These are phyloP conservation scores for Lasiodiplodia sp. DNA, from an alignment of 2,329 filamentous ascomycete genomes.

Conservation along the genomic window DNA sequence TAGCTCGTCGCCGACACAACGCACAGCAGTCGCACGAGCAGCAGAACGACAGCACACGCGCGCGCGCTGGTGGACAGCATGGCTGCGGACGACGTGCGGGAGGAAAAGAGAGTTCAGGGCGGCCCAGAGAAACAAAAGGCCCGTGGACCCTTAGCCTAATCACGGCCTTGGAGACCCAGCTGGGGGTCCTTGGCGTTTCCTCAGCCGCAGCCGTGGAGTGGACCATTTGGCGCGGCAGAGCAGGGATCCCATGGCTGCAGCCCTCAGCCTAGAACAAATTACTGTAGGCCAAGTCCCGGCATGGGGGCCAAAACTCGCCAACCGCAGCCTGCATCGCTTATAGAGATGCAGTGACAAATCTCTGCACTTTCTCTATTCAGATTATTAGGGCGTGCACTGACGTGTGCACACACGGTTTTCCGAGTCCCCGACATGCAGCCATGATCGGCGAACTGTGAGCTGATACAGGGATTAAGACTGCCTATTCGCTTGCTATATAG, in stretches of 20 bases:
- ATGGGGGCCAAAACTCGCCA: not conserved
- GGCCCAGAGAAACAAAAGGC: not conserved
- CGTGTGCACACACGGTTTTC: too few species aligned
- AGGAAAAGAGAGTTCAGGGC: not conserved
- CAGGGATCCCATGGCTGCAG: not conserved
- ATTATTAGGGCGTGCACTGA: too few species aligned
- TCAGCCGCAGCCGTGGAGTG: constrained; percentile 9
- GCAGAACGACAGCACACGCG: not conserved
- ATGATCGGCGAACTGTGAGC: too few species aligned
- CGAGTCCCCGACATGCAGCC: too few species aligned
- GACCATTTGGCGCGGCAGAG: not conserved
- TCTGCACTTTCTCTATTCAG: too few species aligned
- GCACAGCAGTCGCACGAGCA: not conserved
- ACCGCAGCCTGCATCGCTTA: too few species aligned
- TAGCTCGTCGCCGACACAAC: constrained; percentile 8
- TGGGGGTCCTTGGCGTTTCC: constrained; percentile 2
- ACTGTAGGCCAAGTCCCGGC: not conserved
- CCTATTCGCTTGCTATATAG: too few species aligned
- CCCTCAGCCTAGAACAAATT: not conserved
- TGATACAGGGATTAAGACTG: too few species aligned
- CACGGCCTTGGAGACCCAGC: not conserved
- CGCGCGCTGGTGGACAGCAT: not conserved
- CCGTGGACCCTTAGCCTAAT: not conserved
- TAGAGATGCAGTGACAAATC: too few species aligned
- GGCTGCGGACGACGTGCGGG: not conserved